Percentiles rank a stretch among this genome's conserved stretches.
Conservation (phyloP, 345 rosid genomes). For the Salix brachista region DNA sequence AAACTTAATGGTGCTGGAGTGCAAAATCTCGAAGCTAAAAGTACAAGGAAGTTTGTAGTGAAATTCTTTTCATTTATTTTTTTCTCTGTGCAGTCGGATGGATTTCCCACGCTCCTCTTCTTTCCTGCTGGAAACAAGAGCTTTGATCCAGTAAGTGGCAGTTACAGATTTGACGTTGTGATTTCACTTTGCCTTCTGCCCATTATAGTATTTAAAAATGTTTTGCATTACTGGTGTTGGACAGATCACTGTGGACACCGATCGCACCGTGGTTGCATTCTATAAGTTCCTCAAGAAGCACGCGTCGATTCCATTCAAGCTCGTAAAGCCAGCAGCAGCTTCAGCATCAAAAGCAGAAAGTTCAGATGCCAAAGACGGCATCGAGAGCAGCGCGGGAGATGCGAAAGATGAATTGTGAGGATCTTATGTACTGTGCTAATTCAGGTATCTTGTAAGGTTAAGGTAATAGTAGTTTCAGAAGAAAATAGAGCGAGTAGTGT, state of each 20-base stretch:
- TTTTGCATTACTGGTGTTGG: slow-evolving; percentile 4
- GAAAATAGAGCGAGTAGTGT: slow-evolving; percentile 7
- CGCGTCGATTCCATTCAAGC: slow-evolving; percentile 89
- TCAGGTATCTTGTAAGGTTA: slow-evolving; percentile 5
- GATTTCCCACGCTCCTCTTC: slow-evolving; percentile 94
- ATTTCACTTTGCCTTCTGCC: not conserved
- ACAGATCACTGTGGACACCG: slow-evolving; percentile 81
- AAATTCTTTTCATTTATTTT: not conserved
- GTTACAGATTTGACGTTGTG: not conserved
- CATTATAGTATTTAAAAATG: not conserved
- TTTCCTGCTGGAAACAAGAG: slow-evolving; percentile 98
- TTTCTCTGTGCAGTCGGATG: slow-evolving; percentile 61
- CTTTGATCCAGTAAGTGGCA: slow-evolving; percentile 76
- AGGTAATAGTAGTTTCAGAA: slow-evolving; percentile 4
- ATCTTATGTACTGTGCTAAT: not conserved
- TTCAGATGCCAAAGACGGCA: slow-evolving; percentile 32
- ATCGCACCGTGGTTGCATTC: slow-evolving; percentile 89
- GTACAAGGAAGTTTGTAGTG: not conserved
- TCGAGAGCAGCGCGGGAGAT: slow-evolving; percentile 24
- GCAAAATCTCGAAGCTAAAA: not conserved
- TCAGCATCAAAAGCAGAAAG: slow-evolving; percentile 45
- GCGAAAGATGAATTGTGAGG: slow-evolving; percentile 81
- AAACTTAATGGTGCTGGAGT: too few relatives aligned
- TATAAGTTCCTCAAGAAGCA: slow-evolving; percentile 88
- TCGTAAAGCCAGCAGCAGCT: slow-evolving; percentile 56